Percentiles rank a stretch among this genome's conserved stretches.
Conservation (phyloP, 108 stramenopile species). For the Skeletonema marinoi region DNA sequence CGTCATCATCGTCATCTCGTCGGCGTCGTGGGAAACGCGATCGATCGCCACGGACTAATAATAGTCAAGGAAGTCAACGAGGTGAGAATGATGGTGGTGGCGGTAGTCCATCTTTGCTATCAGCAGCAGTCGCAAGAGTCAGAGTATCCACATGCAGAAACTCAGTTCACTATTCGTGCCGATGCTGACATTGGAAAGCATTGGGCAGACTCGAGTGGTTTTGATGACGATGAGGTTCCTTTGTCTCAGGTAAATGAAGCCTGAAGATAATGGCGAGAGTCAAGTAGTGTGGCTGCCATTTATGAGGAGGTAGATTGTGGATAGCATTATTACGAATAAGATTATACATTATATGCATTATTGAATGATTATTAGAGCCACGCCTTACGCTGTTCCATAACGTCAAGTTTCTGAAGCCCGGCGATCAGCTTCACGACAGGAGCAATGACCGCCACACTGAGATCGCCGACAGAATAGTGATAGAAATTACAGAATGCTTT, state of each 20-base stretch:
- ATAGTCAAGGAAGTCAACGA: neutral
- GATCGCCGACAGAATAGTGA: conserved; percentile 75
- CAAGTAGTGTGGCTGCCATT: conserved; percentile 42
- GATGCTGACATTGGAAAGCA: conserved; percentile 14
- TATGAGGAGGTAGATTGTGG: conserved; percentile 1
- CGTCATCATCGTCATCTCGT: neutral
- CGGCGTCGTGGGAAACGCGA: conserved; percentile 2
- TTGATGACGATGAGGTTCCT: conserved; percentile 14
- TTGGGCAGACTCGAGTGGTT: neutral
- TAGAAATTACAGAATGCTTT: conserved; percentile 88
- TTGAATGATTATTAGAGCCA: neutral
- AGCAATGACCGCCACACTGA: conserved; percentile 79
- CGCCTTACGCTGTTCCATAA: conserved; percentile 1
- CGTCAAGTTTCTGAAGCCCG: conserved; percentile 45
- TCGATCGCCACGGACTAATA: neutral
- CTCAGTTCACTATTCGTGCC: conserved; percentile 12
- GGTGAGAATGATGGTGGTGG: neutral
- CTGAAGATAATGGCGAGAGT: conserved; percentile 31
- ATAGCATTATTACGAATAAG: neutral
- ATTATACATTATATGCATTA: neutral
- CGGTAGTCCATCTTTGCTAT: neutral
- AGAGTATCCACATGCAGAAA: conserved; percentile 7
- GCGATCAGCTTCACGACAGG: conserved; percentile 76
- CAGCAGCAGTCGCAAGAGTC: neutral
- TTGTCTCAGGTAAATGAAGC: conserved; percentile 34